Conservation (phyloP, 441 rosid genomes). For the Syzygium malaccense region DNA sequence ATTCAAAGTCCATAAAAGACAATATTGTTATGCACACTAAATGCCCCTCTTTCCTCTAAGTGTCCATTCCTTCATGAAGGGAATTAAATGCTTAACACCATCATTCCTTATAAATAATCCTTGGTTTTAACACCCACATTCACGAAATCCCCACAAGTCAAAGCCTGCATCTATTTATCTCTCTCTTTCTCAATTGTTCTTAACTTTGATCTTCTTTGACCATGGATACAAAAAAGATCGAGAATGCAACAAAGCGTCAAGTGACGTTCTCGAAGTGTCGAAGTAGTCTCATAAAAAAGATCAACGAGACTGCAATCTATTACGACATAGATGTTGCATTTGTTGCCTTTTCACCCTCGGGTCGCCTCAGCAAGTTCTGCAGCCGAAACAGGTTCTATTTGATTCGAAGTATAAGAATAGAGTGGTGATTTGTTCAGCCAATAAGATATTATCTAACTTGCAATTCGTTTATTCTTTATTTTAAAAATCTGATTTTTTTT, state of each 20-base stretch:
- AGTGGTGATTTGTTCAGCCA: not conserved
- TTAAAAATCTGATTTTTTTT: not conserved
- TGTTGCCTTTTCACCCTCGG: constrained; percentile 3
- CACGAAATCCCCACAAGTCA: no score
- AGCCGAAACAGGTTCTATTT: constrained; percentile 2
- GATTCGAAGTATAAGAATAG: not conserved
- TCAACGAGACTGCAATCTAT: not conserved
- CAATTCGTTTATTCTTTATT: not conserved
- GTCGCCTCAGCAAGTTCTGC: not conserved
- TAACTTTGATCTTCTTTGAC: accelerated
- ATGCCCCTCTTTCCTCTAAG: not conserved
- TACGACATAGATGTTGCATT: constrained; percentile 6
- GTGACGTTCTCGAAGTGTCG: not conserved
- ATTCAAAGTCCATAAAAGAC: no score
- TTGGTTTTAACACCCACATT: no score
- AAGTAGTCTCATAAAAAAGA: constrained; percentile 5
- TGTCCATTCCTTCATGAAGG: not conserved
- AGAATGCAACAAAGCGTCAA: not conserved
- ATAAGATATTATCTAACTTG: not conserved
- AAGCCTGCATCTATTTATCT: no score
- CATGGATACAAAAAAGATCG: not conserved
- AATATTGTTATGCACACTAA: not conserved
- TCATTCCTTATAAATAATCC: not conserved
- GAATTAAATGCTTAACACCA: not conserved
- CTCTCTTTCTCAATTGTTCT: not conserved